Evolutionary conservation across 2,329 filamentous ascomycete genomes (phyloP).

Genomic region (Coniochaeta ligniaria): DNA sequence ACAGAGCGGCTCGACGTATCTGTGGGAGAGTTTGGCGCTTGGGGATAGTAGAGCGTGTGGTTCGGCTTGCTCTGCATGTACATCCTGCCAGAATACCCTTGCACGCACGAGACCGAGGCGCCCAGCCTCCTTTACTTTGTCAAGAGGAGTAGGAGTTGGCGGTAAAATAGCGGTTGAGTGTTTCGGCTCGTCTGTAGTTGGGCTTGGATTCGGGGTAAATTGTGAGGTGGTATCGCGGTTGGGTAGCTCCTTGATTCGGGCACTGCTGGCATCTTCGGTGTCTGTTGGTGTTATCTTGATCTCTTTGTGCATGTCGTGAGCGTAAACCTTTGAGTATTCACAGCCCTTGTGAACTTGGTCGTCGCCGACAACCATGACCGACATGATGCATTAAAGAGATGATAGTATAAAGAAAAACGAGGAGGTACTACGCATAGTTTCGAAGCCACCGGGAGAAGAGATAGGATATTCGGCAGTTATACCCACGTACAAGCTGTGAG

Average conservation of each 20-base stretch:
- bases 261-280: background rate
- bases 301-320: background rate
- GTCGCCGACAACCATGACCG: background rate
- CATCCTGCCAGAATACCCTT: background rate
- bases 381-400: background rate
- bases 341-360: background rate
- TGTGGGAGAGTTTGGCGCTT: constrained; percentile 4
- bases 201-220: background rate
- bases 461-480: background rate
- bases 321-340: background rate
- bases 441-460: background rate
- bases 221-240: background rate
- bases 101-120: background rate
- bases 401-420: background rate
- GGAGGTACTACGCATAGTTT: background rate
- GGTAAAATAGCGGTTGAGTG: background rate
- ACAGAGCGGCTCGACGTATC: constrained; percentile 10
- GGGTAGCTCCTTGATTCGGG: background rate
- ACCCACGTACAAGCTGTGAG: background rate
- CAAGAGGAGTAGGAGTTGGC: background rate
- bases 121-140: background rate
- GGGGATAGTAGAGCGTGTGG: background rate
- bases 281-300: background rate
- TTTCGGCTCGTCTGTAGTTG: background rate
- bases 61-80: background rate